Conservation (phyloP, 495 filamentous ascomycete species). For the Penicillium paxilli region DNA sequence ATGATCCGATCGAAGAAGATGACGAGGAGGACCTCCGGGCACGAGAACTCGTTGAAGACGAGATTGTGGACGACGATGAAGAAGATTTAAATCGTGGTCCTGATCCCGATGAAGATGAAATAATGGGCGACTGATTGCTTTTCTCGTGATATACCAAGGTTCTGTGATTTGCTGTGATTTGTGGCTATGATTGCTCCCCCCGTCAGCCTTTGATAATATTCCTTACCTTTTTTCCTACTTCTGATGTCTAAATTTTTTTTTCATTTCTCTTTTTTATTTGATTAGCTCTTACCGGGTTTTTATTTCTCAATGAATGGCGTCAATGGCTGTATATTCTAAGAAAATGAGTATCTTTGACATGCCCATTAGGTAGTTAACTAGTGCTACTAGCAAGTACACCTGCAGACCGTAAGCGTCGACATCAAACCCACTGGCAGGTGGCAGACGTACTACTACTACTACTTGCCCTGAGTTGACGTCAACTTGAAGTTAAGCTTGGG, state of each 20-base stretch:
- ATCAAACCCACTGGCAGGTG: no score
- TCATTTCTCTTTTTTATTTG: not conserved
- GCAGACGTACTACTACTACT: no score
- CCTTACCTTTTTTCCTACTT: slow-evolving; percentile 4
- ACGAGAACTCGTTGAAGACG: slow-evolving; percentile 59
- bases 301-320: no score
- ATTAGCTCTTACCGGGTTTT: no score
- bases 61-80: slow-evolving; percentile 52
- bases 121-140: slow-evolving; percentile 63
- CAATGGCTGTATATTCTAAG: no score
- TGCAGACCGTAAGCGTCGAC: no score
- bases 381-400: no score
- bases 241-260: slow-evolving; percentile 18
- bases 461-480: no score
- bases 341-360: no score
- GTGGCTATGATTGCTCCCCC: slow-evolving; percentile 6
- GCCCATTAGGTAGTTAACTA: no score
- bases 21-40: slow-evolving; percentile 62
- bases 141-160: not conserved
- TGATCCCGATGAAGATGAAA: slow-evolving; percentile 63
- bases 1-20: slow-evolving; percentile 52
- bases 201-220: slow-evolving; percentile 7
- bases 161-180: slow-evolving; percentile 5
- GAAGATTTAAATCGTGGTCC: slow-evolving; percentile 37
- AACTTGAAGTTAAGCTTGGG: no score